Conservation (phyloP, 495 filamentous ascomycete species). For the Acidiella bohemica region DNA sequence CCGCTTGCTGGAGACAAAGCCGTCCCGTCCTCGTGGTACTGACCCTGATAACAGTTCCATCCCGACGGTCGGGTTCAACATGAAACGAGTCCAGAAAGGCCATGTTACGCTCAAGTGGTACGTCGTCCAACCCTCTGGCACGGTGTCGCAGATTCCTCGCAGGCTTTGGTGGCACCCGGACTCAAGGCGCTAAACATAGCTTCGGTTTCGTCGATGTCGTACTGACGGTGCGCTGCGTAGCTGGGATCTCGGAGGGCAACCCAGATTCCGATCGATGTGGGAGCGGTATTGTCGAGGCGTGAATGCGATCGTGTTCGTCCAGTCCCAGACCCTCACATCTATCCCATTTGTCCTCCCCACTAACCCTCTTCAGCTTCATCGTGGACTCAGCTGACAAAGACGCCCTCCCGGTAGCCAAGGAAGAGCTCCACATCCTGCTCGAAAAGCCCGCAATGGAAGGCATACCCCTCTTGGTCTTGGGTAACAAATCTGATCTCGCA, state of each 20-base stretch:
- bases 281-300: constrained; percentile 95
- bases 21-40: neutral
- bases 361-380: constrained; percentile 52
- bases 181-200: too few species aligned
- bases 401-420: constrained; percentile 72
- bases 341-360: neutral
- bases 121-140: constrained; percentile 14
- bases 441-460: constrained; percentile 72
- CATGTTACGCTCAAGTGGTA: constrained; percentile 97
- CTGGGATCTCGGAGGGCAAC: constrained; percentile 96
- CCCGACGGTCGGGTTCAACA: constrained; percentile 96
- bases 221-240: too few species aligned
- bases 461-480: constrained; percentile 89
- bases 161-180: too few species aligned
- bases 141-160: too few species aligned
- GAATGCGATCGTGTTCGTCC: constrained; percentile 83
- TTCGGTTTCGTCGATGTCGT: too few species aligned
- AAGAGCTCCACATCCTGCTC: constrained; percentile 83
- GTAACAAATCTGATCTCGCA: constrained; percentile 91
- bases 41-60: constrained; percentile 58
- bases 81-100: constrained; percentile 94
- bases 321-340: neutral
- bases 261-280: constrained; percentile 97
- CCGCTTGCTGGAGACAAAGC: constrained; percentile 2
- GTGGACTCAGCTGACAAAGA: constrained; percentile 77